Evolutionary conservation across 2,329 filamentous ascomycete species (phyloP).

Genomic region (Colletotrichum sp.): DNA sequence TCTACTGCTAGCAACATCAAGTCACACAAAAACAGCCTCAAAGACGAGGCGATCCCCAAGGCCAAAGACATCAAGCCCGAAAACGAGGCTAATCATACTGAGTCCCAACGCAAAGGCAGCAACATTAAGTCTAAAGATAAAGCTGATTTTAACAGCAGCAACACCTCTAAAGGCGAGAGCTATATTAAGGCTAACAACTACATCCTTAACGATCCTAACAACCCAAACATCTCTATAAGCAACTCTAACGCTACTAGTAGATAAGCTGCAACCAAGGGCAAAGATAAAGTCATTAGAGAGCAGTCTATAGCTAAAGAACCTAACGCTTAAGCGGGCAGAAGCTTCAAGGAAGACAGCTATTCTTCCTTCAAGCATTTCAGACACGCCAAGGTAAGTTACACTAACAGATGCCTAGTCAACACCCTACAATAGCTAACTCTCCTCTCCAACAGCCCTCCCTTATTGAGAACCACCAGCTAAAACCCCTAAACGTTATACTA

Average conservation of each 20-base stretch:
- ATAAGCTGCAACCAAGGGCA: neutral
- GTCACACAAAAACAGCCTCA: neutral
- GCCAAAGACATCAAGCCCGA: neutral
- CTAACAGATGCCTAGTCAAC: neutral
- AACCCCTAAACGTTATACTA: neutral
- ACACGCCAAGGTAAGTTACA: neutral
- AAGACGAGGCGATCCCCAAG: neutral
- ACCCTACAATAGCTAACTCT: neutral
- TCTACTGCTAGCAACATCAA: neutral
- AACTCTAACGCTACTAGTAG: neutral
- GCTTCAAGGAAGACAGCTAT: neutral
- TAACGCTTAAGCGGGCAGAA: neutral
- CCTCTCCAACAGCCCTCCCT: neutral
- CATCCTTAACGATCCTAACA: neutral
- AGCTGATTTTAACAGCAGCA: neutral
- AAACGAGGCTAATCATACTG: no score
- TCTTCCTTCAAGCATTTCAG: neutral
- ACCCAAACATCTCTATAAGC: neutral
- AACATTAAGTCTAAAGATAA: neutral
- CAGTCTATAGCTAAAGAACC: neutral
- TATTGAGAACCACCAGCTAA: neutral
- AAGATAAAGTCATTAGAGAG: neutral
- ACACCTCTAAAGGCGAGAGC: neutral
- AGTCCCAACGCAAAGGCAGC: no score
- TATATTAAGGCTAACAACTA: neutral